Conservation (phyloP, 306 rosid species). For the Astragalus glycyphyllos region DNA sequence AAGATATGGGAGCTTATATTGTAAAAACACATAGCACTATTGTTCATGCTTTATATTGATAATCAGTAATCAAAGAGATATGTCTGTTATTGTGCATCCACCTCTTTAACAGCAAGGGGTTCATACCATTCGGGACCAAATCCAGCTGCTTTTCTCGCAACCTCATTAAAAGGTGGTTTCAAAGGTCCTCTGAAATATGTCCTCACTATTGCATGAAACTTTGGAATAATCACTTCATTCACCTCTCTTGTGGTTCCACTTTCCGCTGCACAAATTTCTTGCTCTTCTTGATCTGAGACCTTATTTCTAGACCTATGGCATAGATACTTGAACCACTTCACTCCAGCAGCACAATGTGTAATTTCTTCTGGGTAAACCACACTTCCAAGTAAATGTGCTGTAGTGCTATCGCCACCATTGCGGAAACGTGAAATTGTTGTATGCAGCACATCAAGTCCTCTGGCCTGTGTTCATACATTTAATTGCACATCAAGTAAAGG, state of each 20-base stretch:
- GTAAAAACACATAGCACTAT: no score
- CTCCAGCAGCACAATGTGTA: conserved; percentile 85
- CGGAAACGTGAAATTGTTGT: conserved; percentile 75
- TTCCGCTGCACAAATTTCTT: no score
- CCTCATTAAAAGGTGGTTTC: conserved; percentile 91
- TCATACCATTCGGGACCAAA: conserved; percentile 89
- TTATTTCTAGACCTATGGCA: no score
- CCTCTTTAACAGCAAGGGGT: conserved; percentile 77
- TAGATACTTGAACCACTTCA: no score
- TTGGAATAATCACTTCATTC: conserved; percentile 53
- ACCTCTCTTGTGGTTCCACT: conserved; percentile 40
- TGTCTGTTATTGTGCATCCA: conserved; percentile 28
- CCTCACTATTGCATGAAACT: conserved; percentile 78
- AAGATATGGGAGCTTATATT: no score
- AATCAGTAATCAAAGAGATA: no score
- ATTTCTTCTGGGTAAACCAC: conserved; percentile 87
- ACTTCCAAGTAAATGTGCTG: conserved; percentile 78
- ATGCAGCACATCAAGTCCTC: conserved; percentile 87
- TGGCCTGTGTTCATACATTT: conserved; percentile 65
- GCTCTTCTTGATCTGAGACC: no score
- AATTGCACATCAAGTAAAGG: no score
- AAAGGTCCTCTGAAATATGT: conserved; percentile 76
- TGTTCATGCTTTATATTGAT: no score
- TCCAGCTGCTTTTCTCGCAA: conserved; percentile 81
- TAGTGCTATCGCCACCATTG: conserved; percentile 65